Percentiles rank a stretch among this genome's conserved stretches.
phyloP scores from a whole-genome alignment of 2,329 filamentous ascomycete genomes.

The Epichloe glyceriae region DNA sequence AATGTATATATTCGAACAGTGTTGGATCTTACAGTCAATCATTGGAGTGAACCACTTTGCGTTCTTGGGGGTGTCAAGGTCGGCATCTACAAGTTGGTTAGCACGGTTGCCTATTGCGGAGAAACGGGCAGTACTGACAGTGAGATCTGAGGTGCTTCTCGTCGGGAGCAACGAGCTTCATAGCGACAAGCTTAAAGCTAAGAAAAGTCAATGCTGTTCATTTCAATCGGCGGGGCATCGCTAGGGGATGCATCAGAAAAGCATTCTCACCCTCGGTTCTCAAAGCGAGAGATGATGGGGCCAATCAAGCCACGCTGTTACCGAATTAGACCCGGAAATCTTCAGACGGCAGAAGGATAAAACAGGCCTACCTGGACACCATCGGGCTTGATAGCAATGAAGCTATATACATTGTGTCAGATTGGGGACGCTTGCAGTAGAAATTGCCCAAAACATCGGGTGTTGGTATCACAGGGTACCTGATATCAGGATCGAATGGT shows the following conservation, averaged over 20 bases:
- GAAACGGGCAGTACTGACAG: slow-evolving; percentile 39
- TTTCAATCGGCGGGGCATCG: neutral
- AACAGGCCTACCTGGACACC: slow-evolving; percentile 73
- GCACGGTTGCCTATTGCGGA: slow-evolving; percentile 7
- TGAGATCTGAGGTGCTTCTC: slow-evolving; percentile 97
- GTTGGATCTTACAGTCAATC: slow-evolving; percentile 61
- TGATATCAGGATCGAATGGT: no score
- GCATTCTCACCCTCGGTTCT: slow-evolving; percentile 68
- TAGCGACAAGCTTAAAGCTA: slow-evolving; percentile 84
- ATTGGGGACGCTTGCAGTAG: neutral
- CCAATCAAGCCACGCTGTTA: slow-evolving; percentile 86
- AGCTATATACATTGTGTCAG: slow-evolving; percentile 44
- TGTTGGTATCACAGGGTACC: no score
- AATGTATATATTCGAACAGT: neutral
- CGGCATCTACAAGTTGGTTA: slow-evolving; percentile 46
- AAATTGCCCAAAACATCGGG: neutral
- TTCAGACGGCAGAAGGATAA: neutral
- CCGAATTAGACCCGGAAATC: neutral
- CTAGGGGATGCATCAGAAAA: neutral
- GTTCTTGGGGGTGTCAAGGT: slow-evolving; percentile 49
- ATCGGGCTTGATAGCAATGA: slow-evolving; percentile 99
- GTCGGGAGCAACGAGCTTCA: slow-evolving; percentile 84
- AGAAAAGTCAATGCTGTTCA: slow-evolving; percentile 1
- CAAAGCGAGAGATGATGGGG: slow-evolving; percentile 95
- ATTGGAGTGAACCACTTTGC: slow-evolving; percentile 98